phyloP scores from a whole-genome alignment of 75 land plant genomes.

The Isoetes taiwanensis region DNA sequence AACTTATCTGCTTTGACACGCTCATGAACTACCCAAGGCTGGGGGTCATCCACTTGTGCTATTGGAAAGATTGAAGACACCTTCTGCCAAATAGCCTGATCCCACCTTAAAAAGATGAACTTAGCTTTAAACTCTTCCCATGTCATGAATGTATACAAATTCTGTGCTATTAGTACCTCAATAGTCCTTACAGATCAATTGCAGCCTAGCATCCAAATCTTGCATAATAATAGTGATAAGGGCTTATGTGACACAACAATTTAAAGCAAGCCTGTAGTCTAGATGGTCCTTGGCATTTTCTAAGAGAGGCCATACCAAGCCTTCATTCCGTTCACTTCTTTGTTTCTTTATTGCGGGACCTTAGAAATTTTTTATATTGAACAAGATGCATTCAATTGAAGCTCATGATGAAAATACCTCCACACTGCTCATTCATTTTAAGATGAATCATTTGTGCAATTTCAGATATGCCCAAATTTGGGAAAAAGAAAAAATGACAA shows the following conservation, averaged over 20 bases:
- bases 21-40: too few species aligned
- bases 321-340: conserved; percentile 72
- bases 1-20: too few species aligned
- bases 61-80: too few species aligned
- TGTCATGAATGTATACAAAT: too few species aligned
- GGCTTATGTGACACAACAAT: conserved; percentile 44
- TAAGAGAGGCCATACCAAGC: conserved; percentile 74
- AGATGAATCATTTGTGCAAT: conserved; percentile 53
- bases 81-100: too few species aligned
- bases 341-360: conserved; percentile 56
- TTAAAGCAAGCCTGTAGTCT: conserved; percentile 64
- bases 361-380: conserved; percentile 39
- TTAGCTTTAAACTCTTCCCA: too few species aligned
- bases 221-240: conserved; percentile 65
- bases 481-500: conserved; percentile 76
- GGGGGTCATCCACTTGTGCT: too few species aligned
- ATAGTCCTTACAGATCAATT: too few species aligned
- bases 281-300: conserved; percentile 70
- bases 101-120: too few species aligned
- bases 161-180: too few species aligned
- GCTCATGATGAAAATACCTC: conserved; percentile 47
- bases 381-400: conserved; percentile 61
- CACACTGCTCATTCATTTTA: conserved; percentile 43
- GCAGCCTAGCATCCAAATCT: conserved; percentile 57
- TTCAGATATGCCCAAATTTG: conserved; percentile 44